Base-by-base conservation (phyloP, 2,329 filamentous ascomycete genomes). In the Pestalotiopsis sp. region DNA sequence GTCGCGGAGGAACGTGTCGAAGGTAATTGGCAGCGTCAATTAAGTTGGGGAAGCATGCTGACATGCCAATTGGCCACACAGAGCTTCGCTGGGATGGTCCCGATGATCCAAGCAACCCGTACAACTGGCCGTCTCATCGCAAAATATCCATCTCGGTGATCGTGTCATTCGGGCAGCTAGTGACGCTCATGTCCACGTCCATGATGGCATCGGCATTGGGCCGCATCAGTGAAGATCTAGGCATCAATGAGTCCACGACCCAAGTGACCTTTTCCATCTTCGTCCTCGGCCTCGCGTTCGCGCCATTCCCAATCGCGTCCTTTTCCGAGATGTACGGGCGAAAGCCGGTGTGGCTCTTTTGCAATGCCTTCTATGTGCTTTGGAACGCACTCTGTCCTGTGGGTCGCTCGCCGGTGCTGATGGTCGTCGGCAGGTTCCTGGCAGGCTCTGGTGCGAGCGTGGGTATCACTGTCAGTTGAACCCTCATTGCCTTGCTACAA, bases 161-260 rank as follows among this genome's bases (percentile, higher is more conserved):
- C 12, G 13, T 66, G 4, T 66, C 64, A 4, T 57, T 66, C 49
- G 64, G 41, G 4, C 64, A 66, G 17, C 64, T 66, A 9, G 52
- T 66, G 17, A 58, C 45, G 13, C 17, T 66, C 3, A 79, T 81
- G 76, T 77, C 79, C 0, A 78, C 79, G 1, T 78, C 76, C 63
- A 81, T 81, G 71, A 77, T 80, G n/a, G 78, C 79, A 0, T 73
- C 80, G 0, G 79, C 79, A 0, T 72, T 82, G 0, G 72, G 74
- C 14, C 71, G 77, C 9, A 80, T 82, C 66, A 65, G 74, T 1
- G 59, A 62, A 2, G 80, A 82, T 49, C 68, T 82, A 0, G 65
- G 67, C 25, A 79, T 80, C 17, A 70, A 72, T 58, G 69, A 72
- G 14, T 71, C 73, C n/a, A 71, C 71, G 2, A 70, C 73, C 3